Evolutionary conservation across 495 filamentous ascomycete genomes (phyloP), one percentile per base, ranked within the genome.

Genomic region (Alectoria sarmentosa): DNA sequence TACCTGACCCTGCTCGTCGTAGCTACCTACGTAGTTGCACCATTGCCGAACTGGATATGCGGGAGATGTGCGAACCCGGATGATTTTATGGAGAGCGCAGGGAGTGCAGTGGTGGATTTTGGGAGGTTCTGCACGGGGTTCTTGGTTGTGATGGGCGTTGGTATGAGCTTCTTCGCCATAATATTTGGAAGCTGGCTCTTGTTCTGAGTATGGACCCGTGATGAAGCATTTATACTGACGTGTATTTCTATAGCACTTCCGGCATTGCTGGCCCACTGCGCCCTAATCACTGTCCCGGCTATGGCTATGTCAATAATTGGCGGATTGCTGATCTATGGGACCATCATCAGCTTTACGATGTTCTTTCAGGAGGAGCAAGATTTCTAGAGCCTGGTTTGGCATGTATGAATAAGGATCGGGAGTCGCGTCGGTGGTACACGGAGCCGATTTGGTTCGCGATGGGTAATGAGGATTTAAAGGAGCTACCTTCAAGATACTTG

Each of bases 291-390:
- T 60, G 73, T 87, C 48, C 83, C 89, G n/a, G 94, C 94, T 38
- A 96, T 96, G 90, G 77, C 89, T 74, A 98, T 99, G 94, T 92
- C 87, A 37, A 89, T 98, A 69, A 76, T 94, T 59, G 94, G 94
- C 28, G 94, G 94, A 52, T 76, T 96, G 48, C 75, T 99, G 74
- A 98, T 98, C 69, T 99, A 99, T 75, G 91, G 91, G 41, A 99
- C 94, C 19, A 96, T 99, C 73, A 94, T 98, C 73, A 91, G 86
- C 74, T 99, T 99, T 77, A 87, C 85, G 46, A 90, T 95, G 90
- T 98, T 98, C 78, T 99, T 99, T 82, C 87, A 91, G 74, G 91
- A 97, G 74, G 90, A 97, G 78, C 85, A 92, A 67, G 94, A 96
- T 69, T 98, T 90, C 69, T 86, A 68, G 48, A 52, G 23, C 30